Percentiles rank a stretch among this genome's conserved stretches.
These are phyloP conservation scores for Stromatinia cepivora DNA, from an alignment of 2,329 filamentous ascomycete species.

Conservation along the genomic window DNA sequence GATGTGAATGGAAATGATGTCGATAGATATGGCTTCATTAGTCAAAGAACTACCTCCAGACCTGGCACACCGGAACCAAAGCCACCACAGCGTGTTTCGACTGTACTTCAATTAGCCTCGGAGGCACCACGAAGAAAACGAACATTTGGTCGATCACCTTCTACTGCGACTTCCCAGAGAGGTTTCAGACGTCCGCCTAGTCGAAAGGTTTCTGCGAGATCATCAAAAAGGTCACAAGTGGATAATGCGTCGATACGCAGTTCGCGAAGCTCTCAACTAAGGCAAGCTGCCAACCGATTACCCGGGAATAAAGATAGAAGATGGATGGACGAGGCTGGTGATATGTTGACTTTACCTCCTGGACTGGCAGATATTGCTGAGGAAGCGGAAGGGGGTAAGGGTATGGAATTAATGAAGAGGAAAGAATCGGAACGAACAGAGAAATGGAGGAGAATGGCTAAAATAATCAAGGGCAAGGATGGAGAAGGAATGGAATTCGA, in stretches of 20 bases:
- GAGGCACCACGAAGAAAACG: conserved; percentile 38
- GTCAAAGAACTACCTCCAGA: conserved; percentile 44
- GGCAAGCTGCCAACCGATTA: conserved; percentile 59
- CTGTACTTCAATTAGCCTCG: conserved; percentile 38
- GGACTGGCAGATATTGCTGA: conserved; percentile 57
- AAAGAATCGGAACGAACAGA: conserved; percentile 64
- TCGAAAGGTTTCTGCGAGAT: conserved; percentile 58
- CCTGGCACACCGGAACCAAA: conserved; percentile 43
- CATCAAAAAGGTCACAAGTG: conserved; percentile 53
- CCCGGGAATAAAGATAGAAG: conserved; percentile 62
- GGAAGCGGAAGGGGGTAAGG: conserved; percentile 54
- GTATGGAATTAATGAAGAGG: conserved; percentile 57
- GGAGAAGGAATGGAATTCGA: conserved; percentile 65
- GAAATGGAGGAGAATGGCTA: conserved; percentile 69
- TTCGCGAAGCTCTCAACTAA: conserved; percentile 54
- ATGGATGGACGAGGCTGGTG: conserved; percentile 65
- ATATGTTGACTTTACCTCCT: conserved; percentile 62
- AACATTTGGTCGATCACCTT: conserved; percentile 37
- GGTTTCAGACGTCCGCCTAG: conserved; percentile 46
- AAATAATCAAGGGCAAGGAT: conserved; percentile 51
- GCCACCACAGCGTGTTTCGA: conserved; percentile 40
- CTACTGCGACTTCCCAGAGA: conserved; percentile 30
- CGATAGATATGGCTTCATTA: conserved; percentile 69
- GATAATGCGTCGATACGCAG: conserved; percentile 43
- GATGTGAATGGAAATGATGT: conserved; percentile 61